A percentile compares a stretch with the other conserved stretches of the same genome.
Conservation (phyloP, 2,329 filamentous ascomycete genomes). For the Colletotrichum falcatum region DNA sequence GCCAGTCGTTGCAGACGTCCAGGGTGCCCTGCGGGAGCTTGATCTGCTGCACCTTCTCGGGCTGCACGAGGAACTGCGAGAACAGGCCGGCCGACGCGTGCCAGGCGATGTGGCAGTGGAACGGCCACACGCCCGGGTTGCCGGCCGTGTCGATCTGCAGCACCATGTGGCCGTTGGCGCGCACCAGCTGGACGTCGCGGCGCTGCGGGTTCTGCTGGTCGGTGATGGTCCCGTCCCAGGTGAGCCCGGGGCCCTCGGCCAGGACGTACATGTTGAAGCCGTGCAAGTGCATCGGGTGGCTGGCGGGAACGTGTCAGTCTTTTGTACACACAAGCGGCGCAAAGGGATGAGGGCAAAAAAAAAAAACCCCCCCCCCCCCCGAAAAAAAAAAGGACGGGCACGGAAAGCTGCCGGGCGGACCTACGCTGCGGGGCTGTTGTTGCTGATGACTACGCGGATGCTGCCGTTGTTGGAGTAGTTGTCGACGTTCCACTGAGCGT, state of each 20-base stretch:
- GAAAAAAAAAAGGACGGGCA: too few species aligned
- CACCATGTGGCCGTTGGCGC: constrained; percentile 58
- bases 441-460: not conserved
- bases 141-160: constrained; percentile 61
- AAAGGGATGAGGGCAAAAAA: not conserved
- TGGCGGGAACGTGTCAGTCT: not conserved
- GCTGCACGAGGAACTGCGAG: constrained; percentile 61
- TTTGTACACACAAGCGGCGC: not conserved
- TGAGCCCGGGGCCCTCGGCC: constrained; percentile 58
- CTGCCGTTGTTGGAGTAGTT: not conserved
- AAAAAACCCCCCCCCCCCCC: too few species aligned
- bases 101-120: constrained; percentile 69
- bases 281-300: constrained; percentile 77
- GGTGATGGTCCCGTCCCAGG: constrained; percentile 58
- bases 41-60: constrained; percentile 53
- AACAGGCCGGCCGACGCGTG: constrained; percentile 66
- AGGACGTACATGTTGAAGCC: constrained; percentile 79
- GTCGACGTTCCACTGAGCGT: not conserved
- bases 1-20: constrained; percentile 65
- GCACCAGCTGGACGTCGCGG: constrained; percentile 63
- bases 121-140: constrained; percentile 64
- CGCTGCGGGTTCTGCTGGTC: constrained; percentile 61
- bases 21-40: constrained; percentile 45
- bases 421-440: not conserved
- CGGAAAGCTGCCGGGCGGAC: too few species aligned